Evolutionary conservation across 2,329 filamentous ascomycete genomes (phyloP).

Genomic region (Rhynchosporium graminicola): DNA sequence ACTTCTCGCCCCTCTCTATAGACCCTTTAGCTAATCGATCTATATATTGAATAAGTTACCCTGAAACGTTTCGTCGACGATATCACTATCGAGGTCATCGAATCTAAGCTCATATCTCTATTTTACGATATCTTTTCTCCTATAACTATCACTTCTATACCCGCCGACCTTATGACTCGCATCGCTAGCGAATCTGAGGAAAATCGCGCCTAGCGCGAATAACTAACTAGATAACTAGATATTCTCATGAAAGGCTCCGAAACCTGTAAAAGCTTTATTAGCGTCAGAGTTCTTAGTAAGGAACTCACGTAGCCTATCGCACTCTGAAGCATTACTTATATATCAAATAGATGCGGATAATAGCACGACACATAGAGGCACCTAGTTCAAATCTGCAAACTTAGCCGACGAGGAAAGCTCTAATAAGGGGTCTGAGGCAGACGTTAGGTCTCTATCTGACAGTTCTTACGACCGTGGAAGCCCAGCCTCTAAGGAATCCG

Average conservation of each 20-base stretch:
- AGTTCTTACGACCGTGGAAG: too few species aligned
- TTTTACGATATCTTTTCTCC: neutral
- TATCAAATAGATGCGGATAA: conserved; percentile 21
- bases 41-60: conserved; percentile 20
- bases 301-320: neutral
- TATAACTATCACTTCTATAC: neutral
- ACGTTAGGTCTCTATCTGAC: too few species aligned
- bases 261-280: conserved; percentile 13
- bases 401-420: too few species aligned
- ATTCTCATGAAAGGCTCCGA: neutral
- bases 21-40: neutral
- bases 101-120: neutral
- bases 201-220: neutral
- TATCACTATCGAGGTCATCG: neutral
- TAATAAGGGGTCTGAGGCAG: too few species aligned
- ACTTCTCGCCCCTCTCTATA: neutral
- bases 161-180: neutral
- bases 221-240: neutral
- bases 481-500: too few species aligned
- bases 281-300: conserved; percentile 20
- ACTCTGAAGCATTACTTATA: conserved; percentile 13
- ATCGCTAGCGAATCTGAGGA: neutral
- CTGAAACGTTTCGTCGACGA: neutral
- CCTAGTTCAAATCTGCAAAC: conserved; percentile 4
- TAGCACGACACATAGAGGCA: conserved; percentile 34